These are phyloP conservation scores for Ascochyta koolunga DNA, from an alignment of 2,329 filamentous ascomycete species.

Conservation along the genomic window DNA sequence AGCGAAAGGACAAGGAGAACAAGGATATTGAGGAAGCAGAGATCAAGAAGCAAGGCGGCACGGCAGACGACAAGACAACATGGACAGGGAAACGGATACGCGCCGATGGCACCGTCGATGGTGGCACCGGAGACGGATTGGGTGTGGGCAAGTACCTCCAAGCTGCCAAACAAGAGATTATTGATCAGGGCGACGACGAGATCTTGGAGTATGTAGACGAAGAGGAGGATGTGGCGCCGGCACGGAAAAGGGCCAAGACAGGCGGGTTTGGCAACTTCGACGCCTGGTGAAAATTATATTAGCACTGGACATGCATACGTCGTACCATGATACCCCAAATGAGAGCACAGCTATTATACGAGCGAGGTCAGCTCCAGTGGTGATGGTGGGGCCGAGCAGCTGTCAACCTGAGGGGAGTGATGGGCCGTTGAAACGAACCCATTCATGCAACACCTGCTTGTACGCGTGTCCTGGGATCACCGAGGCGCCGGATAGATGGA, in stretches of 20 bases:
- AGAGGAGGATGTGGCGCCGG: conserved; percentile 67
- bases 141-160: conserved; percentile 84
- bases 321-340: conserved; percentile 23
- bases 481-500: not conserved
- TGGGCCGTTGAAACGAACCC: conserved; percentile 21
- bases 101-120: conserved; percentile 65
- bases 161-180: conserved; percentile 53
- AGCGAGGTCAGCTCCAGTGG: not conserved
- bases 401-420: conserved; percentile 14
- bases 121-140: conserved; percentile 58
- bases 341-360: not conserved
- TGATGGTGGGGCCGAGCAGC: not conserved
- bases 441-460: conserved; percentile 5
- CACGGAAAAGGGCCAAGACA: conserved; percentile 78
- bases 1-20: conserved; percentile 61
- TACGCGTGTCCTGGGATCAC: conserved; percentile 6
- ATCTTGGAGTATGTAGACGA: conserved; percentile 68
- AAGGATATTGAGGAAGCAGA: conserved; percentile 69
- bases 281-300: conserved; percentile 67
- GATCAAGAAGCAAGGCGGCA: conserved; percentile 69
- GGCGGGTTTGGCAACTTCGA: conserved; percentile 94
- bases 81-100: conserved; percentile 95
- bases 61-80: conserved; percentile 86
- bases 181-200: conserved; percentile 58
- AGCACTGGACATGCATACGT: not conserved